These are phyloP conservation scores for Multifurca ochricompacta DNA, from an alignment of 768 basidiomycete genomes.

Conservation along the genomic window DNA sequence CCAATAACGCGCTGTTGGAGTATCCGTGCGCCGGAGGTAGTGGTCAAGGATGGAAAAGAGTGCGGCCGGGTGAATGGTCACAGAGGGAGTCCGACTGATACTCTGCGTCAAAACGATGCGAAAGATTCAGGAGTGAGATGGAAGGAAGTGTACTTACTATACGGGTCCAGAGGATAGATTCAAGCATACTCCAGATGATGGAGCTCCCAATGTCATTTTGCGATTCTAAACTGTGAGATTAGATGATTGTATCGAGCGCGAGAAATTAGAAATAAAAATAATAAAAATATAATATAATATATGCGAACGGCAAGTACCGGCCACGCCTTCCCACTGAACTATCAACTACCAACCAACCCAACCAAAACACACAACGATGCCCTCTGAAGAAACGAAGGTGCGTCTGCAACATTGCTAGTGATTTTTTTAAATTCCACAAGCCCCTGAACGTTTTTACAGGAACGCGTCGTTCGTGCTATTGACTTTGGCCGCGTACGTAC, in stretches of 20 bases:
- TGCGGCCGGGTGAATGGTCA: constrained; percentile 86
- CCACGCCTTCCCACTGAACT: constrained; percentile 27
- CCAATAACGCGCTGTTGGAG: constrained; percentile 89
- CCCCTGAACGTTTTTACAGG: constrained; percentile 35
- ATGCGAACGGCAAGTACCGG: constrained; percentile 20
- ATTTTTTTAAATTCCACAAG: not conserved
- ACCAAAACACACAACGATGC: constrained; percentile 42
- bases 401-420: too few relatives aligned
- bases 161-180: constrained; percentile 28
- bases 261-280: not conserved
- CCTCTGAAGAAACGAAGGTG: constrained; percentile 89
- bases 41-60: constrained; percentile 95
- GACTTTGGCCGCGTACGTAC: constrained; percentile 71
- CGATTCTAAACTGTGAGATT: too few relatives aligned
- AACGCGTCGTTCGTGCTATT: constrained; percentile 73
- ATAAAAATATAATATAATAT: too few relatives aligned
- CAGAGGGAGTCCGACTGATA: constrained; percentile 57
- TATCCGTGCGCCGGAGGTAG: constrained; percentile 79
- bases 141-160: constrained; percentile 28
- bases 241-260: too few relatives aligned
- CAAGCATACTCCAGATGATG: constrained; percentile 39
- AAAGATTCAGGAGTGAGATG: not conserved
- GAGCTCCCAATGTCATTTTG: constrained; percentile 43
- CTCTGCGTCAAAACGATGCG: not conserved
- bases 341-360: too few relatives aligned